Evolutionary conservation across 345 rosid species (phyloP).

Genomic region (Arabis alpina): DNA sequence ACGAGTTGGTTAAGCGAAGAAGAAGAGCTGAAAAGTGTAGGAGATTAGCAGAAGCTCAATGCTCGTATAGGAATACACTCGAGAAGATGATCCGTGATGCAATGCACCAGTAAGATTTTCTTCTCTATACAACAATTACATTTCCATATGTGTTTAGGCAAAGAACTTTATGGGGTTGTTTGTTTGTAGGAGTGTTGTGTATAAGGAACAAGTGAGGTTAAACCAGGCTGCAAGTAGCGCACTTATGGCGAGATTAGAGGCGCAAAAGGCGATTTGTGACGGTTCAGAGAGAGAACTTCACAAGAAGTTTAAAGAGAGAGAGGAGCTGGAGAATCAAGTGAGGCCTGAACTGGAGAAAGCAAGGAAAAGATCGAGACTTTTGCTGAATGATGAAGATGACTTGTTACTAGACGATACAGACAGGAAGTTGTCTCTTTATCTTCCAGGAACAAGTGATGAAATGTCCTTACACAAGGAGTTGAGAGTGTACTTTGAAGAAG

Average conservation of each 20-base stretch:
- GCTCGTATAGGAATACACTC: constrained; percentile 74
- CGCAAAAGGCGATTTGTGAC: constrained; percentile 89
- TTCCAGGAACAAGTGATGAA: constrained; percentile 65
- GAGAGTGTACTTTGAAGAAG: constrained; percentile 71
- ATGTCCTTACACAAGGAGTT: constrained; percentile 69
- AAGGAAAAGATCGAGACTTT: constrained; percentile 75
- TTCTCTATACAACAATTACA: constrained; percentile 8
- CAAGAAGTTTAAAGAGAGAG: constrained; percentile 78
- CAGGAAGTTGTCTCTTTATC: constrained; percentile 54
- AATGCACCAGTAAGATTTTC: constrained; percentile 87
- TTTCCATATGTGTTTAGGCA: constrained; percentile 1
- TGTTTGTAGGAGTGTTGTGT: constrained; percentile 79
- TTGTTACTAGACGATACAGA: constrained; percentile 53
- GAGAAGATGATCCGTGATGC: constrained; percentile 99
- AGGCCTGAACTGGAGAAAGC: constrained; percentile 78
- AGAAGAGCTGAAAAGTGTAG: constrained; percentile 97
- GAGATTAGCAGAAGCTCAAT: constrained; percentile 89
- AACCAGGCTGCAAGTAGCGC: constrained; percentile 87
- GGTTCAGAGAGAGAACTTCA: constrained; percentile 88
- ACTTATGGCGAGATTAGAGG: constrained; percentile 89
- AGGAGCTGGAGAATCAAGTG: constrained; percentile 75
- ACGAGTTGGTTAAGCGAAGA: constrained; percentile 67
- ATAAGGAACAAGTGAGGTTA: constrained; percentile 90
- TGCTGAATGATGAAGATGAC: constrained; percentile 52
- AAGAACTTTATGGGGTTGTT: neutral